Conservation (phyloP, 1,284 basidiomycete genomes). For the Sporisorium reilianum region DNA sequence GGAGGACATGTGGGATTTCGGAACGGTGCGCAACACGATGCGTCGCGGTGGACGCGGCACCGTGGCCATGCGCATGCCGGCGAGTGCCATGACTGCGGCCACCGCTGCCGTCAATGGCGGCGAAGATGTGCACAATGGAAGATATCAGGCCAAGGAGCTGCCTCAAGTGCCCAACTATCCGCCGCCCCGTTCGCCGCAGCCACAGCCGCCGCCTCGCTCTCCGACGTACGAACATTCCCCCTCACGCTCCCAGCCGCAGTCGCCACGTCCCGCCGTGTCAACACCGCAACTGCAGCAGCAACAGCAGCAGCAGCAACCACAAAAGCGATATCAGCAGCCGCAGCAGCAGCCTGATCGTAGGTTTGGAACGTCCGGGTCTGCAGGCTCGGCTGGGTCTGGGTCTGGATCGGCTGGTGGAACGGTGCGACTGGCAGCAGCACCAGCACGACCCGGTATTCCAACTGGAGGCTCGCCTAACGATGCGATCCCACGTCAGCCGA, state of each 20-base stretch:
- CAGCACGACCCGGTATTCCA: slow-evolving; percentile 44
- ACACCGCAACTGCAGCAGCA: slow-evolving; percentile 20
- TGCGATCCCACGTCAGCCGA: slow-evolving; percentile 15
- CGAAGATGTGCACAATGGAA: slow-evolving; percentile 22
- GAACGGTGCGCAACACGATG: slow-evolving; percentile 60
- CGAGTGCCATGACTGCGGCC: slow-evolving; percentile 49
- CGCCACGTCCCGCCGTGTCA: slow-evolving; percentile 20
- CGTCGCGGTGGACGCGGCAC: slow-evolving; percentile 46
- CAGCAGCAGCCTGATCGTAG: slow-evolving; percentile 34
- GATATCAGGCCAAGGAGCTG: slow-evolving; percentile 39
- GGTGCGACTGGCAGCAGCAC: slow-evolving; percentile 46
- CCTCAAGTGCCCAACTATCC: slow-evolving; percentile 37
- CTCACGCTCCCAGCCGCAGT: slow-evolving; percentile 25
- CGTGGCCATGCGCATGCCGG: slow-evolving; percentile 53
- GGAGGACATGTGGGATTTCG: slow-evolving; percentile 64
- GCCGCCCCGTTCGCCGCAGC: slow-evolving; percentile 23
- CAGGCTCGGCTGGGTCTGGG: slow-evolving; percentile 50
- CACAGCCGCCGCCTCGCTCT: slow-evolving; percentile 21
- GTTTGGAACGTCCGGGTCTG: slow-evolving; percentile 44
- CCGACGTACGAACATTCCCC: slow-evolving; percentile 22
- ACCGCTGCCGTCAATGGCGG: slow-evolving; percentile 36
- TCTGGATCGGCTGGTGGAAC: slow-evolving; percentile 57
- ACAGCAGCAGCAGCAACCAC: slow-evolving; percentile 12
- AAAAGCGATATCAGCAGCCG: slow-evolving; percentile 23
- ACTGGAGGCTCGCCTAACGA: slow-evolving; percentile 12